Conservation (phyloP, 2,329 filamentous ascomycete species). For the Ceratocystis variospora region DNA sequence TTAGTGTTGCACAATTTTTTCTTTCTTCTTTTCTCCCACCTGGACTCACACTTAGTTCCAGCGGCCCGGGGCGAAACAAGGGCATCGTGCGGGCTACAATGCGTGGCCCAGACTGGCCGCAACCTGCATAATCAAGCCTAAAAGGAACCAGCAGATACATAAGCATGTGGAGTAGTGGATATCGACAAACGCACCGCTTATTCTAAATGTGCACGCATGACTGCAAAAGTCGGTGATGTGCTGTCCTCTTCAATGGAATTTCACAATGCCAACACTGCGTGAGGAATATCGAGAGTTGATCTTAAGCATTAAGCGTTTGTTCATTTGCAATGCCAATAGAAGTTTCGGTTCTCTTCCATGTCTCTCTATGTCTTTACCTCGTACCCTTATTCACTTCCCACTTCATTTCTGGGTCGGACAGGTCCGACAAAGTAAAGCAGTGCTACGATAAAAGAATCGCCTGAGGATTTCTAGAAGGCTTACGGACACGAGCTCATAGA, state of each 20-base stretch:
- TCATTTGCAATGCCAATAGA: not conserved
- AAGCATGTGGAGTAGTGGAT: not conserved
- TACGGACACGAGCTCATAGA: not conserved
- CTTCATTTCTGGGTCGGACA: not conserved
- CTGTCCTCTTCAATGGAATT: not conserved
- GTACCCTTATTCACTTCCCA: not conserved
- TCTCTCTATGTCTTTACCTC: not conserved
- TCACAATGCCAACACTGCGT: not conserved
- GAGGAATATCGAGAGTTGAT: not conserved
- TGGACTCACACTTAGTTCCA: not conserved
- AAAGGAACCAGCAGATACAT: not conserved
- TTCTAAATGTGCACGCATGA: not conserved
- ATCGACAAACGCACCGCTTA: not conserved
- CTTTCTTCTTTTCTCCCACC: not conserved
- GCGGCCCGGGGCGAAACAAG: constrained; percentile 6
- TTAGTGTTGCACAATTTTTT: not conserved
- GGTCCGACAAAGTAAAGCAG: not conserved
- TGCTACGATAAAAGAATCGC: not conserved
- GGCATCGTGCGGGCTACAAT: not conserved
- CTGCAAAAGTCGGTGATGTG: constrained; percentile 4
- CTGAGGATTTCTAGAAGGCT: not conserved
- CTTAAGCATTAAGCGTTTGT: not conserved
- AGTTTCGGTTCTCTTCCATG: not conserved
- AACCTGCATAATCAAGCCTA: not conserved
- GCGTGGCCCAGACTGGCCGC: not conserved